phyloP scores from a whole-genome alignment of 768 basidiomycete genomes.

The Termitomyces sp. region DNA sequence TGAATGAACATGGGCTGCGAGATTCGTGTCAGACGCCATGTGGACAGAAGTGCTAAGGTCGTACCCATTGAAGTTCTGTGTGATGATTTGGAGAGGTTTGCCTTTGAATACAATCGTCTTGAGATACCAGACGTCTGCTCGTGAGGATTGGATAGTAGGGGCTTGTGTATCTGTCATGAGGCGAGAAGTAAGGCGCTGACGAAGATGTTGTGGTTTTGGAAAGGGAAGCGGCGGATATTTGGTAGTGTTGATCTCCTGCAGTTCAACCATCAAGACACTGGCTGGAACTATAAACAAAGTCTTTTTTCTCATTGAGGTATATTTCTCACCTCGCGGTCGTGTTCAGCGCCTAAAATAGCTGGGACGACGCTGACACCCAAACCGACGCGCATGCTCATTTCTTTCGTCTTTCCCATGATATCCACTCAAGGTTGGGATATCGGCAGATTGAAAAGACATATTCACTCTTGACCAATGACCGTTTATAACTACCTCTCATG shows the following conservation, averaged over 20 bases:
- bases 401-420: background rate
- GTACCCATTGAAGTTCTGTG: slow-evolving; percentile 81
- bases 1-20: slow-evolving; percentile 81
- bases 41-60: slow-evolving; percentile 18
- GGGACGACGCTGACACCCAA: background rate
- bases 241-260: background rate
- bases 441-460: too few relatives aligned
- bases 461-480: too few relatives aligned
- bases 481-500: too few relatives aligned
- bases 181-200: background rate
- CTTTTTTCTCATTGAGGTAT: too few relatives aligned
- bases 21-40: slow-evolving; percentile 1
- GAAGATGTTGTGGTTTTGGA: background rate
- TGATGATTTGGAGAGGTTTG: slow-evolving; percentile 55
- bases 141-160: slow-evolving; percentile 33
- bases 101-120: slow-evolving; percentile 55
- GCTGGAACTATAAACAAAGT: background rate
- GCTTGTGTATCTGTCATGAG: slow-evolving; percentile 10
- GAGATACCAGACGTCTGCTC: slow-evolving; percentile 72
- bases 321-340: background rate
- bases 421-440: too few relatives aligned
- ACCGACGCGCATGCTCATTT: background rate
- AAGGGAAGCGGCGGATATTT: background rate
- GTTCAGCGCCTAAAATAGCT: background rate
- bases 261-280: background rate